Conservation (phyloP, 306 rosid genomes). For the Castanospermum australe region DNA sequence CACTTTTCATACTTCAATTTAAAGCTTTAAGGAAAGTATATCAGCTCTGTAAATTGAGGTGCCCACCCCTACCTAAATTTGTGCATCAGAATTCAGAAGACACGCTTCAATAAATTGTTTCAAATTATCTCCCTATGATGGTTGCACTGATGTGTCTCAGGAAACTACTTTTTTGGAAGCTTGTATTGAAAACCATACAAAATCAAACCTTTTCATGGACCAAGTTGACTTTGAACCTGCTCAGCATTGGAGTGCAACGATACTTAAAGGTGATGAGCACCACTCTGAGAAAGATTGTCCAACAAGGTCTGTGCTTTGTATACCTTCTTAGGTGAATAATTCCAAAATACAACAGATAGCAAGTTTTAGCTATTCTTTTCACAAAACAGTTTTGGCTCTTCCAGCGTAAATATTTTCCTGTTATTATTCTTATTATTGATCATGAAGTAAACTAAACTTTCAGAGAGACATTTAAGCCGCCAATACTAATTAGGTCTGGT, state of each 20-base stretch:
- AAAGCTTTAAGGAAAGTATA: conserved; percentile 17
- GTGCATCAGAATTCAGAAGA: no score
- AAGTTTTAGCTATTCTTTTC: conserved; percentile 4
- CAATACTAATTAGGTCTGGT: conserved; percentile 77
- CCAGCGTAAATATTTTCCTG: neutral
- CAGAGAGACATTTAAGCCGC: conserved; percentile 73
- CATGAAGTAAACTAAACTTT: conserved; percentile 30
- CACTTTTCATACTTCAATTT: neutral
- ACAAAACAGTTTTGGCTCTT: neutral
- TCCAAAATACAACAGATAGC: neutral
- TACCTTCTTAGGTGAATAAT: conserved; percentile 13
- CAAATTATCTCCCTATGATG: conserved; percentile 22
- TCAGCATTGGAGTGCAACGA: conserved; percentile 71
- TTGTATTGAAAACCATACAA: conserved; percentile 96
- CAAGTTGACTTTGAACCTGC: conserved; percentile 99
- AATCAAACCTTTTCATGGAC: conserved; percentile 95
- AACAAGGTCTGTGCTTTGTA: conserved; percentile 50
- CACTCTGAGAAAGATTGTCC: conserved; percentile 43
- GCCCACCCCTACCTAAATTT: conserved; percentile 2
- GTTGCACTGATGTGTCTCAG: conserved; percentile 58
- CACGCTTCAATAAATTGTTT: no score
- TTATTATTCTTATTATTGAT: conserved; percentile 16
- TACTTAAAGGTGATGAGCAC: conserved; percentile 71
- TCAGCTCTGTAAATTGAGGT: conserved; percentile 10
- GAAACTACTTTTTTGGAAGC: conserved; percentile 96